A percentile compares a stretch with the other conserved stretches of the same genome.
These are phyloP conservation scores for Leccinellum luteum DNA, from an alignment of 768 basidiomycete species.

Conservation along the genomic window DNA sequence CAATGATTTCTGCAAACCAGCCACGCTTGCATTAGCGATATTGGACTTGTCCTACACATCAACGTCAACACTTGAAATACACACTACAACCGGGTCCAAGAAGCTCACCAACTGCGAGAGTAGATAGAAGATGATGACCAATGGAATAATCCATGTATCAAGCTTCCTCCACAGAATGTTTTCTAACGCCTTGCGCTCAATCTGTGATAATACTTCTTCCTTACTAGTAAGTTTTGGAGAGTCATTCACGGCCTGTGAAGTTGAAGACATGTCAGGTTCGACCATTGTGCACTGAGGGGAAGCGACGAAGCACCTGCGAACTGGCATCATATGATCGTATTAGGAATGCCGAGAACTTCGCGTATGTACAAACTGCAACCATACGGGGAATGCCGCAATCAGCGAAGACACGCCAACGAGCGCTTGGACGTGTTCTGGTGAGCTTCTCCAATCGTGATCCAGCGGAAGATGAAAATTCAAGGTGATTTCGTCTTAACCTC, in stretches of 20 bases:
- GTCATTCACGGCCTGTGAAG: not conserved
- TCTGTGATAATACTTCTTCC: conserved; percentile 3
- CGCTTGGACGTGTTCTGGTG: no score
- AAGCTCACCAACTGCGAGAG: conserved; percentile 44
- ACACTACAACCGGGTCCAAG: not conserved
- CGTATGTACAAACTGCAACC: no score
- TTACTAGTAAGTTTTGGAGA: not conserved
- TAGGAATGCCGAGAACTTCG: no score
- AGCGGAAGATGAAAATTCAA: no score
- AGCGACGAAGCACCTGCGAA: not conserved
- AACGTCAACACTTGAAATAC: not conserved
- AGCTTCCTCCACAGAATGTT: conserved; percentile 47
- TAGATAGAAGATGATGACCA: conserved; percentile 48
- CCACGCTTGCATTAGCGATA: conserved; percentile 59
- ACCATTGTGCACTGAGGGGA: not conserved
- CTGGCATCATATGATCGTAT: no score
- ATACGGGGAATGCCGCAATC: no score
- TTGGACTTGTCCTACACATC: conserved; percentile 38
- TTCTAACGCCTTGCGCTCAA: conserved; percentile 29
- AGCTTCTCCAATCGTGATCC: no score
- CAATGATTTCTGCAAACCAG: conserved; percentile 55
- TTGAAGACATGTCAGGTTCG: not conserved
- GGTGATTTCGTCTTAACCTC: no score
- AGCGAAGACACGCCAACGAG: no score
- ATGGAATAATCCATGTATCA: conserved; percentile 45